A percentile compares a stretch with the other conserved stretches of the same genome.
These are phyloP conservation scores for Ogataea wickerhamii DNA, from an alignment of 805 yeast species.

Conservation along the genomic window DNA sequence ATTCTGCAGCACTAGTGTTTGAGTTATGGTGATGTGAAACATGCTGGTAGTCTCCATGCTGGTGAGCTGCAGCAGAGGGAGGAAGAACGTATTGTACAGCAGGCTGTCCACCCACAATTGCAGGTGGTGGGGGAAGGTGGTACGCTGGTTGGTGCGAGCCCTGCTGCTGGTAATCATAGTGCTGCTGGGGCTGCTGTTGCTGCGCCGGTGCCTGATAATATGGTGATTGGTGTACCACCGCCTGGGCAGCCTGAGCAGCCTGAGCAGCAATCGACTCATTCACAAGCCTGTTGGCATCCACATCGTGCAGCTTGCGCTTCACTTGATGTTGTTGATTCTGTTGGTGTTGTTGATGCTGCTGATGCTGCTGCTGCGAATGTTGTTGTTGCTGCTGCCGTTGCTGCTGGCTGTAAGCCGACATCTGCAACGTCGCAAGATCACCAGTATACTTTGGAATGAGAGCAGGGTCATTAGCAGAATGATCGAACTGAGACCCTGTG, in stretches of 20 bases:
- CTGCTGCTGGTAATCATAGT: slow-evolving; percentile 11
- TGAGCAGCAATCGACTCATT: slow-evolving; percentile 20
- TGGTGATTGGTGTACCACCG: slow-evolving; percentile 18
- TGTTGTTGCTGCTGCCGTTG: slow-evolving; percentile 6
- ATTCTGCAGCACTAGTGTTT: slow-evolving; percentile 8
- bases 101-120: slow-evolving; percentile 5
- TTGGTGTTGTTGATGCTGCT: slow-evolving; percentile 7
- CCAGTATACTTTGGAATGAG: slow-evolving; percentile 22
- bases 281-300: slow-evolving; percentile 16
- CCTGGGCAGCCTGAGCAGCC: slow-evolving; percentile 24
- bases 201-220: slow-evolving; percentile 5
- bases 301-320: slow-evolving; percentile 6
- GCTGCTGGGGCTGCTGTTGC: slow-evolving; percentile 11
- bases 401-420: slow-evolving; percentile 15
- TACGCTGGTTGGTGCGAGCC: slow-evolving; percentile 10
- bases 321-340: slow-evolving; percentile 3
- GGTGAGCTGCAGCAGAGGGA: slow-evolving; percentile 10
- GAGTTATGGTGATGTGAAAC: slow-evolving; percentile 8
- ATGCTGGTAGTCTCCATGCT: slow-evolving; percentile 14
- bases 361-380: slow-evolving; percentile 3
- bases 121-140: slow-evolving; percentile 7
- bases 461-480: slow-evolving; percentile 17
- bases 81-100: slow-evolving; percentile 13
- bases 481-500: slow-evolving; percentile 14
- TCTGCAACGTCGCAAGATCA: slow-evolving; percentile 16